Base-by-base conservation (phyloP, 306 rosid genomes). In the Vicia sativa region DNA sequence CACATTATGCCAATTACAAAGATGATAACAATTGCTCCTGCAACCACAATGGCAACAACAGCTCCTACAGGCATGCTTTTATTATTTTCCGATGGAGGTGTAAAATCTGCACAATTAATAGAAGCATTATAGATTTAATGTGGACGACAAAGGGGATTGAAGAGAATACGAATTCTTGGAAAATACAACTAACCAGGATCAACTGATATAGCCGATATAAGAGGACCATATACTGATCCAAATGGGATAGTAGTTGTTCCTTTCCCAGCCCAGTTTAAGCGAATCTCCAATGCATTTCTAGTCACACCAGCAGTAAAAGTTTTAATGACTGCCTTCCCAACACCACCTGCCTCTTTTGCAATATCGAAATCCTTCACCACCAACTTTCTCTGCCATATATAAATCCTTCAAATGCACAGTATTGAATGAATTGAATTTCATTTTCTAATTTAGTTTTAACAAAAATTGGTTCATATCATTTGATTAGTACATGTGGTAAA, bases 241-340 rank as follows among this genome's bases (percentile, higher is more conserved):
- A 64, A 34, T n/a, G 81, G 84, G 45, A 76, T 61, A 26, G 26
- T 29, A 16, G 83, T 80, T 5, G 92, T 87, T 35, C 92, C 92
- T 67, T 82, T 71, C 28, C 76, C 80, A 7, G 80, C 72, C 76
- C 72, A 76, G 52, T n/a, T 11, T 43, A 76, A 54, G 5, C 73
- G 63, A 28, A 77, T 77, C 58, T 71, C 77, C 68, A 77, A 38
- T 10, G 72, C 21, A 18, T 29, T 65, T 37, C 31, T 56, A 21
- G 62, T 65, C 54, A 77, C 68, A 37, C 3, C 26, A 64, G 44
- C 64, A 7, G 41, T 52, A 11, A 80, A 80, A 0, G 4, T 60
- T 37, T n/a, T 54, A 9, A 53, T 61, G 25, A 65, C 2, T 18
- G 48, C 68, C 69, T 66, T 71, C 3, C 72, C 58, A 42, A 61